These are phyloP conservation scores for Pyrus hybrid DNA, from an alignment of 331 rosid species.

Conservation along the genomic window DNA sequence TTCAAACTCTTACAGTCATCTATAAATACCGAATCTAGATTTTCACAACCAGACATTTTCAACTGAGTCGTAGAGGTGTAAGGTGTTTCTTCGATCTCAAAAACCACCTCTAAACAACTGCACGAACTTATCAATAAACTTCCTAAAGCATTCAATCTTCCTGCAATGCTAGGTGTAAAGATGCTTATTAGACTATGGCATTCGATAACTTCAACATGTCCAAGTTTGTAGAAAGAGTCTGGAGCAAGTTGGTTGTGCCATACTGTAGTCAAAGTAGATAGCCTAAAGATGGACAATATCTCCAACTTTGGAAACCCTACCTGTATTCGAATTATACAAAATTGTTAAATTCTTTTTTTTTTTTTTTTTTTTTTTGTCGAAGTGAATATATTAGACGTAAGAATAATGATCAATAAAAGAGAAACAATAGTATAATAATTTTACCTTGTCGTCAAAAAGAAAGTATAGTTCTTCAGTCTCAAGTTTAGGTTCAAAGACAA, in stretches of 20 bases:
- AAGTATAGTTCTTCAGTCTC: no score
- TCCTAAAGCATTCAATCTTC: not conserved
- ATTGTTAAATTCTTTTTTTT: not conserved
- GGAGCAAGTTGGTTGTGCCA: not conserved
- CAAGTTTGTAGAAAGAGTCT: no score
- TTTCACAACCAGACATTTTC: no score
- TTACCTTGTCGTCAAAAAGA: not conserved
- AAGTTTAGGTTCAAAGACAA: no score
- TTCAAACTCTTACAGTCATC: no score
- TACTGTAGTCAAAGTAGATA: no score
- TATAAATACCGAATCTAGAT: no score
- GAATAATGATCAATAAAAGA: not conserved
- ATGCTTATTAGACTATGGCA: not conserved
- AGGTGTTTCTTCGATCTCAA: no score
- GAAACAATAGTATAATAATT: not conserved
- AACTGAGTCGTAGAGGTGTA: no score
- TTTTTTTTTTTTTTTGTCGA: not conserved
- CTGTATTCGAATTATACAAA: not conserved
- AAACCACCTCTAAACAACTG: no score
- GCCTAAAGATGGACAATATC: not conserved
- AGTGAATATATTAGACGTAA: not conserved
- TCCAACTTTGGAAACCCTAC: not conserved
- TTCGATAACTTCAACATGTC: accelerated
- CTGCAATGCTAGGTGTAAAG: not conserved
- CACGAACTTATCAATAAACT: accelerated